These are phyloP conservation scores for Boletus sp. DNA, from an alignment of 768 basidiomycete species.

Conservation along the genomic window DNA sequence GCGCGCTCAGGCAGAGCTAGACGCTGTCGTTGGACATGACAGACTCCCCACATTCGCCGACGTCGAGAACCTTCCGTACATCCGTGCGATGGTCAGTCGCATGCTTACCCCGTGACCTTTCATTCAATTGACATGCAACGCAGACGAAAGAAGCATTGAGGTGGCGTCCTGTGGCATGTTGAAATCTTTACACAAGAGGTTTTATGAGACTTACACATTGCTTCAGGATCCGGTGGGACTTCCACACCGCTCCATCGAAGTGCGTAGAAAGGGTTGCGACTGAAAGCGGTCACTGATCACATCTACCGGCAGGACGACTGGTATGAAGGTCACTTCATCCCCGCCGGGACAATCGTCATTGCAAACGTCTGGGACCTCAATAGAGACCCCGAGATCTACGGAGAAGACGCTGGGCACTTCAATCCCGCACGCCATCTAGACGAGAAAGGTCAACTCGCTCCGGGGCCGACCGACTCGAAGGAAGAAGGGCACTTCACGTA, in stretches of 20 bases:
- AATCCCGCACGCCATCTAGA: conserved; percentile 31
- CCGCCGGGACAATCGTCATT: conserved; percentile 14
- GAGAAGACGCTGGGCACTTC: conserved; percentile 42
- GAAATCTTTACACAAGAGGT: background rate
- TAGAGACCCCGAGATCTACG: conserved; percentile 40
- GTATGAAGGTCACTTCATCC: conserved; percentile 23
- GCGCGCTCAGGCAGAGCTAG: conserved; percentile 24
- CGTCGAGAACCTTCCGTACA: conserved; percentile 5
- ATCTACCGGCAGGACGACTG: conserved; percentile 17
- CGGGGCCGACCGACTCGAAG: conserved; percentile 1
- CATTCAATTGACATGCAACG: background rate
- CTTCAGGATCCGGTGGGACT: conserved; percentile 2
- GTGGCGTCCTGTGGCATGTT: conserved; percentile 4
- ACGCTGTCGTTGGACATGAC: conserved; percentile 21
- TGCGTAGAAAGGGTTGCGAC: background rate
- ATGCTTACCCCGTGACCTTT: background rate
- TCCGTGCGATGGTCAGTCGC: conserved; percentile 6
- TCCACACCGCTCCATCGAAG: conserved; percentile 1
- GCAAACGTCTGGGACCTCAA: conserved; percentile 34
- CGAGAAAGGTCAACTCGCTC: background rate
- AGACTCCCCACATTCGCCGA: conserved; percentile 17
- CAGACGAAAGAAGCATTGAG: conserved; percentile 8
- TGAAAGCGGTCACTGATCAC: background rate
- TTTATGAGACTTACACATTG: background rate
- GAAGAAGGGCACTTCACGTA: conserved; percentile 16